Evolutionary conservation across 805 yeast species (phyloP), one percentile per base, ranked within the genome.

Genomic region (Candida xiaguanensis): DNA sequence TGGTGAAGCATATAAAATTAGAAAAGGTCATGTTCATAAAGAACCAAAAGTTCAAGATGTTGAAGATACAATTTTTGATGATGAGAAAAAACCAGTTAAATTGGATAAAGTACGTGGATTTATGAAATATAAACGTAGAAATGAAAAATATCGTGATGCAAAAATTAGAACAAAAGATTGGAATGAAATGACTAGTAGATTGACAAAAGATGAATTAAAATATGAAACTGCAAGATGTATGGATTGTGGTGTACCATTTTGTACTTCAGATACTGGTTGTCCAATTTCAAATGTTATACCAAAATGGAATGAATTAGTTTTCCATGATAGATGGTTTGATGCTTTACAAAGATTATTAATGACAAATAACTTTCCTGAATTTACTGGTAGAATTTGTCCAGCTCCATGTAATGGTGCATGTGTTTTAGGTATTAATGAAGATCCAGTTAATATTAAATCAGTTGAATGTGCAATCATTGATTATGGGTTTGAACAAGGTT

Each of bases 181-280:
- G 98, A 78, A 83, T 48, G 98, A 91, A 67, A 75, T 91, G 61
- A 80, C 95, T 9, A 67, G 78, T 11, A 78, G 96, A 40, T 72
- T 91, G 52, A 72, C 88, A 41, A 85, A 86, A 65, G 89, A 85
- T 38, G 98, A 93, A 50, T 82, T 91, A 56, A 78, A 81, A 60
- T 78, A 75, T 60, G 97, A 91, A 71, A 86, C 98, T 42, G 96
- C 98, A 12, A 80, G 99, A 65, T 91, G 99, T 76, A 91, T 93
- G 95, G 98, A 91, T 67, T 91, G 99, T 74, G 99, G 99, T 73
- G 95, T 93, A 53, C 99, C 99, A 43, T 91, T 91, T 79, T 91
- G 99, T 74, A 95, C 91, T 57, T 84, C 95, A 34, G 98, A 91
- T 63, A 85, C 96, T 31, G 99, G 99, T 44, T 91, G 99, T 71